These are phyloP conservation scores for Lentithecium fluviatile DNA, from an alignment of 495 filamentous ascomycete species.

Conservation along the genomic window DNA sequence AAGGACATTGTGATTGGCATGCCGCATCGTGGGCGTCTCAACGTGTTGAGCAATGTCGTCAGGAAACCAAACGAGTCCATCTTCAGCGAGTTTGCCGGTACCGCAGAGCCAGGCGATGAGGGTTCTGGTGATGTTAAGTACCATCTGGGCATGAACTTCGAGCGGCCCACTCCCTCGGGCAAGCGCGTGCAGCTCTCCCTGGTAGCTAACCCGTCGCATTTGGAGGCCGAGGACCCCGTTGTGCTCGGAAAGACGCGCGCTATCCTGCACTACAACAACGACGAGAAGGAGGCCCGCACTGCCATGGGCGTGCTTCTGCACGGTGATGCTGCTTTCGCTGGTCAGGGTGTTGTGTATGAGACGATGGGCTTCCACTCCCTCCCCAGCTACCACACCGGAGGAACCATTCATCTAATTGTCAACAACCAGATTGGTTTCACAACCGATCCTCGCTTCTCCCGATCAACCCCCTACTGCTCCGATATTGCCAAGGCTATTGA, in stretches of 20 bases:
- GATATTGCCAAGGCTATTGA: conserved; percentile 99
- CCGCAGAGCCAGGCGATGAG: conserved; percentile 84
- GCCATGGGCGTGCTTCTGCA: conserved; percentile 96
- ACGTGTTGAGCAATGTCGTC: conserved; percentile 97
- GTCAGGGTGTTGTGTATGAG: conserved; percentile 95
- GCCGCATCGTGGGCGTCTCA: conserved; percentile 97
- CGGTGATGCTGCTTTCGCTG: conserved; percentile 96
- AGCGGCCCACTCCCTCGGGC: conserved; percentile 94
- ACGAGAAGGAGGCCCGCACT: conserved; percentile 79
- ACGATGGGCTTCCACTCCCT: conserved; percentile 96
- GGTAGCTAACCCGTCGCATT: conserved; percentile 96
- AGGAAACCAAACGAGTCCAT: conserved; percentile 99
- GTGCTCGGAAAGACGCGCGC: conserved; percentile 96
- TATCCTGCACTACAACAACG: conserved; percentile 98
- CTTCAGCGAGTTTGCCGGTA: conserved; percentile 95
- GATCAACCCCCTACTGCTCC: conserved; percentile 97
- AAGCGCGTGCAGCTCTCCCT: conserved; percentile 98
- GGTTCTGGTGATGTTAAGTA: conserved; percentile 99
- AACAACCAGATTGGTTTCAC: conserved; percentile 99
- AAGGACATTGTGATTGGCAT: conserved; percentile 99
- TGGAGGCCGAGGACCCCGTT: conserved; percentile 97
- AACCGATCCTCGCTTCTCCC: conserved; percentile 95
- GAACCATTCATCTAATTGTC: conserved; percentile 94
- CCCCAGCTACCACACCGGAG: conserved; percentile 93
- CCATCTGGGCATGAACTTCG: conserved; percentile 99